A percentile compares a stretch with the other conserved stretches of the same genome.
Evolutionary conservation across 2,329 filamentous ascomycete species (phyloP).

Genomic region (Fusarium coffeatum): DNA sequence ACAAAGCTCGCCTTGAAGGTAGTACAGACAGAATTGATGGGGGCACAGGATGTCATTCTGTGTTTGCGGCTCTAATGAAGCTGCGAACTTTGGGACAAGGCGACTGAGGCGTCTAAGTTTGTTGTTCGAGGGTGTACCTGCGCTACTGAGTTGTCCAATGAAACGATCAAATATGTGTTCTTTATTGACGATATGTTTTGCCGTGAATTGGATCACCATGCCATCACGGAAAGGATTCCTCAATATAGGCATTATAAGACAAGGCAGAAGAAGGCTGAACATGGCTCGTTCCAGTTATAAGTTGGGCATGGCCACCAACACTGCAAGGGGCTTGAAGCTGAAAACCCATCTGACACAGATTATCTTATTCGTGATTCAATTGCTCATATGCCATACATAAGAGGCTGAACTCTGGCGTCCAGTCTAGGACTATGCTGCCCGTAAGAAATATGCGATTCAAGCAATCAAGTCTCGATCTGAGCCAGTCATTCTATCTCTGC

Average conservation of each 20-base stretch:
- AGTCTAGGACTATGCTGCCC: neutral
- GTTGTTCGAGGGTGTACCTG: neutral
- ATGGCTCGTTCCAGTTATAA: neutral
- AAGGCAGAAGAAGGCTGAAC: neutral
- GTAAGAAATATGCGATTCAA: neutral
- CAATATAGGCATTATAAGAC: neutral
- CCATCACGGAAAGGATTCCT: neutral
- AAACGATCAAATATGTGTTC: neutral
- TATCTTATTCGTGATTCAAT: neutral
- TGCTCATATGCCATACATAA: neutral
- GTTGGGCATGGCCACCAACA: neutral
- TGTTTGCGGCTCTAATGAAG: neutral
- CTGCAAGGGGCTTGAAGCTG: neutral
- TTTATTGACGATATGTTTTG: neutral
- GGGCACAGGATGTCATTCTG: neutral
- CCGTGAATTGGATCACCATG: neutral
- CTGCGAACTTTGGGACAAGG: neutral
- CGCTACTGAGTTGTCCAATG: too few species aligned
- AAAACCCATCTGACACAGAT: neutral
- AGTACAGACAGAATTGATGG: neutral
- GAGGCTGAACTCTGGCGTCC: neutral
- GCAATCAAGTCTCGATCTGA: neutral
- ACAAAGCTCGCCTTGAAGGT: too few species aligned
- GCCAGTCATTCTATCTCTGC: neutral
- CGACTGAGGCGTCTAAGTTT: neutral